phyloP scores from a whole-genome alignment of 306 rosid genomes.

The Cyclanthera cordifolia region DNA sequence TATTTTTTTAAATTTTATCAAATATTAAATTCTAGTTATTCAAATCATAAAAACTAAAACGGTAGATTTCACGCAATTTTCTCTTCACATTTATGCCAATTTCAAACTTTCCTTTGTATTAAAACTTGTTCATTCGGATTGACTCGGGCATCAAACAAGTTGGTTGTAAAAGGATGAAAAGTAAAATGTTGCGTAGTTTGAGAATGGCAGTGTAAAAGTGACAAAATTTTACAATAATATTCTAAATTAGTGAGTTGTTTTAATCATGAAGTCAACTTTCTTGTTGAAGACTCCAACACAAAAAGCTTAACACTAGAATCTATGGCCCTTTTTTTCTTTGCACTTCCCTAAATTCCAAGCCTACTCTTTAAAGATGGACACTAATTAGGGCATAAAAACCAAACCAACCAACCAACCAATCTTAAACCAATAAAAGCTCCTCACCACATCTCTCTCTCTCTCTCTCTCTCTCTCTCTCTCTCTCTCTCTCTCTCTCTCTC shows the following conservation, averaged over 20 bases:
- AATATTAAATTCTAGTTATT: no score
- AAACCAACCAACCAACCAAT: neutral
- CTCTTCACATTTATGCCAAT: neutral
- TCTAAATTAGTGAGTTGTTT: neutral
- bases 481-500: no score
- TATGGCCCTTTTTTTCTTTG: neutral
- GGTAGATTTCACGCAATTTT: neutral
- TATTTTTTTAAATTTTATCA: no score
- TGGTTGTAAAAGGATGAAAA: neutral
- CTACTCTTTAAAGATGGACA: no score
- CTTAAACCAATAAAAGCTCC: neutral
- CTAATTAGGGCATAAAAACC: no score
- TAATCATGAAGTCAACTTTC: neutral
- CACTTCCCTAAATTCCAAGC: slow-evolving; percentile 10
- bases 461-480: no score
- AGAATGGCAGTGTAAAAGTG: neutral
- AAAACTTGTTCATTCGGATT: neutral
- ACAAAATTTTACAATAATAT: neutral
- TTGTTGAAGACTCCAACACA: neutral
- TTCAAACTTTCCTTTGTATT: neutral
- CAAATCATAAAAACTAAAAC: no score
- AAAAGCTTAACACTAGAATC: neutral
- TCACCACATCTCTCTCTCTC: no score
- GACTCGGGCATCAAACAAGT: neutral
- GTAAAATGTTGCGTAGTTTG: no score